phyloP scores from a whole-genome alignment of 177 flowering plant species.

The Vitis hybrid region DNA sequence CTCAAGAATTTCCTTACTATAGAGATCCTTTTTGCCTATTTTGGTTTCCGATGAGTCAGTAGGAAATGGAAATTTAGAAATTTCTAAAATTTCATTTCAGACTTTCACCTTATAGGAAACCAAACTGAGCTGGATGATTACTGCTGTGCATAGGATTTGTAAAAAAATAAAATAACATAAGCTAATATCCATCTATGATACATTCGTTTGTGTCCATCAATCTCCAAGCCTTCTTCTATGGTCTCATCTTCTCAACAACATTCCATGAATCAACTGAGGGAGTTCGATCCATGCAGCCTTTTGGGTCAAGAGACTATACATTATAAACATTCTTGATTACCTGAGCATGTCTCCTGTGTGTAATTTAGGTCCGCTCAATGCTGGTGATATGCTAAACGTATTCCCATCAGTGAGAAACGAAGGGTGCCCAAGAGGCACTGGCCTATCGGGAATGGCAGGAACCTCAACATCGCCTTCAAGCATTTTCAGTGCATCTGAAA shows the following conservation, averaged over 20 bases:
- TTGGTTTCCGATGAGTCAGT: too few species aligned
- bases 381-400: constrained; percentile 51
- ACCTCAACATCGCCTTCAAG: constrained; percentile 83
- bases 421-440: constrained; percentile 52
- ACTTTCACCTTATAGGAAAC: too few species aligned
- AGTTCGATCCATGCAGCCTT: background rate
- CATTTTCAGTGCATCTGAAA: constrained; percentile 72
- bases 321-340: constrained; percentile 22
- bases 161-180: too few species aligned
- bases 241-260: background rate
- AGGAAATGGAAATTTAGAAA: too few species aligned
- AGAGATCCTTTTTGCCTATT: too few species aligned
- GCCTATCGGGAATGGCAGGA: constrained; percentile 69
- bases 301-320: background rate
- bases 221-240: background rate
- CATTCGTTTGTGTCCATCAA: background rate
- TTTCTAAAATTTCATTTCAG: too few species aligned
- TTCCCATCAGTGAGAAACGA: constrained; percentile 24
- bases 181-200: background rate
- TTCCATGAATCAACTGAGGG: constrained; percentile 3
- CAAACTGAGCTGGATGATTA: too few species aligned
- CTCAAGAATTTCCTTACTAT: too few species aligned
- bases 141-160: too few species aligned
- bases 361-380: constrained; percentile 36
- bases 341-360: constrained; percentile 54